phyloP scores from a whole-genome alignment of 305 asterid genomes.

The Plantago lanceolata region DNA sequence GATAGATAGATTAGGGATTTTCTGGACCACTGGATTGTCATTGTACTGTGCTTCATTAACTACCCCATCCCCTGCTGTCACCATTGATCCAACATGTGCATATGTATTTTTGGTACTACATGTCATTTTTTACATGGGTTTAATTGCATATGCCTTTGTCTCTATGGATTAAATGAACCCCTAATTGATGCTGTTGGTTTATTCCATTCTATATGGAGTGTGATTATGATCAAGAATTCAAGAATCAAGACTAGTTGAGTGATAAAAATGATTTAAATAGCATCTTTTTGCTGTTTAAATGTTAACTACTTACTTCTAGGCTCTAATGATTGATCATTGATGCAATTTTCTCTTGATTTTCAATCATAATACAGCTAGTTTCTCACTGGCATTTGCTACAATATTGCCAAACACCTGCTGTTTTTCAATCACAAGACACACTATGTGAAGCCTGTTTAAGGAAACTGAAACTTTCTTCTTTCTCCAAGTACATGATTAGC shows the following conservation, averaged over 20 bases:
- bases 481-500: no score
- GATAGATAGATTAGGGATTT: neutral
- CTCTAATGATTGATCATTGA: no score
- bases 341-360: no score
- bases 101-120: slow-evolving; percentile 2
- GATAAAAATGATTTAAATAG: no score
- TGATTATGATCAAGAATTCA: neutral
- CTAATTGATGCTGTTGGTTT: neutral
- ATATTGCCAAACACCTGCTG: no score
- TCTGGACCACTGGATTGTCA: neutral
- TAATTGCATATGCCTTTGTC: slow-evolving; percentile 5
- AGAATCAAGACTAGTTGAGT: neutral
- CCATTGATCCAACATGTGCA: slow-evolving; percentile 4
- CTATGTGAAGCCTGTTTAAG: no score
- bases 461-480: no score
- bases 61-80: slow-evolving; percentile 3
- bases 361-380: no score
- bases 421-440: no score
- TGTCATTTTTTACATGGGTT: slow-evolving; percentile 5
- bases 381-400: no score
- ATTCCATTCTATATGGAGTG: neutral
- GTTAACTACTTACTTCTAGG: no score
- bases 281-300: no score
- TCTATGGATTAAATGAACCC: slow-evolving; percentile 2
- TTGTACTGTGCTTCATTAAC: neutral